These are phyloP conservation scores for Carex cristatella DNA, from an alignment of 176 grass and related monocot genomes.

Conservation along the genomic window DNA sequence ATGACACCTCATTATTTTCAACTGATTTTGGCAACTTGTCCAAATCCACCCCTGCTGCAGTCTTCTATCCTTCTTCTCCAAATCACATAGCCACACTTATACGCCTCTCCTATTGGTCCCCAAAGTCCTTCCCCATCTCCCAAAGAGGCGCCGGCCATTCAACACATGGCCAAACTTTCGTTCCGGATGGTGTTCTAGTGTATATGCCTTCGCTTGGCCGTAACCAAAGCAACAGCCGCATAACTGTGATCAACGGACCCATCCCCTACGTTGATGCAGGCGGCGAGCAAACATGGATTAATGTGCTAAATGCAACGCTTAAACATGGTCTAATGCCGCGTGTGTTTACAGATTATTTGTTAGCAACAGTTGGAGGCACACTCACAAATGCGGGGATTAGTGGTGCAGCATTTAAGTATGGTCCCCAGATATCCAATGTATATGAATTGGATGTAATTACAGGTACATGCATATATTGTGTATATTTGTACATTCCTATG, in stretches of 20 bases:
- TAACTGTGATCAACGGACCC: conserved; percentile 5
- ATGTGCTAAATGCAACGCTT: conserved; percentile 47
- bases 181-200: conserved; percentile 41
- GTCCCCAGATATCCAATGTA: conserved; percentile 68
- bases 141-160: conserved; percentile 56
- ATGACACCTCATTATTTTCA: background rate
- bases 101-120: conserved; percentile 20
- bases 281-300: conserved; percentile 74
- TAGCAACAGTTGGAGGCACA: conserved; percentile 53
- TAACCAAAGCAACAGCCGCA: background rate
- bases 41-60: conserved; percentile 23
- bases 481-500: background rate
- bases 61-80: conserved; percentile 42
- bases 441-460: conserved; percentile 65
- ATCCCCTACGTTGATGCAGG: conserved; percentile 43
- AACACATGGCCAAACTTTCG: conserved; percentile 33
- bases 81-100: conserved; percentile 53
- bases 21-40: conserved; percentile 43
- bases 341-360: conserved; percentile 63
- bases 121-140: conserved; percentile 42
- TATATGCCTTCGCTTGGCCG: conserved; percentile 47
- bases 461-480: conserved; percentile 20
- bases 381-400: conserved; percentile 74
- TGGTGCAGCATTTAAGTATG: conserved; percentile 47
- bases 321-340: conserved; percentile 33